These are phyloP conservation scores for Chlorella sp. DNA, from an alignment of 139 green algal genomes.

Conservation along the genomic window DNA sequence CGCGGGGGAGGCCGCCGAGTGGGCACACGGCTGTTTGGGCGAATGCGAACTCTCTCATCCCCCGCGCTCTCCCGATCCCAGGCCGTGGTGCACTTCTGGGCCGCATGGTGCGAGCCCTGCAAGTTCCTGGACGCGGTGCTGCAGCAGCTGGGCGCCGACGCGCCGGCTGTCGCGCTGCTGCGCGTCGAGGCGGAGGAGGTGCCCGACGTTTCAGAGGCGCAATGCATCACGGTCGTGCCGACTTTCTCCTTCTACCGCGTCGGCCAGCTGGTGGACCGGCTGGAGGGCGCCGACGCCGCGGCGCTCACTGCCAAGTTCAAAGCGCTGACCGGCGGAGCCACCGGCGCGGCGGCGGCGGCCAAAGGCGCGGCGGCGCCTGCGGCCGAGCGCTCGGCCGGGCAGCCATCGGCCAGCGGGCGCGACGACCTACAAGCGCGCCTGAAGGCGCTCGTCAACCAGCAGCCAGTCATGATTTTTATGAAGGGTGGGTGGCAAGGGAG, in stretches of 20 bases:
- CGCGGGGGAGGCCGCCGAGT: too few relatives aligned
- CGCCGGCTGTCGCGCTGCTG: constrained; percentile 3
- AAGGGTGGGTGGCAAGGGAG: too few relatives aligned
- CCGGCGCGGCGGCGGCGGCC: constrained; percentile 30
- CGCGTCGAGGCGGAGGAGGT: constrained; percentile 86
- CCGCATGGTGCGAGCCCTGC: constrained; percentile 84
- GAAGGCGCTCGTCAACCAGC: constrained; percentile 54
- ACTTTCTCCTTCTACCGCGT: constrained; percentile 71
- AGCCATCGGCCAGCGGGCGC: not conserved
- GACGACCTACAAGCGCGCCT: constrained; percentile 48
- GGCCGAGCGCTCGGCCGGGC: not conserved
- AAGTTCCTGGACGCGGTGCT: constrained; percentile 74
- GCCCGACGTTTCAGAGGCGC: constrained; percentile 69
- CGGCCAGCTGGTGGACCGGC: constrained; percentile 52
- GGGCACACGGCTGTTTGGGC: too few relatives aligned
- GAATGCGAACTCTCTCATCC: too few relatives aligned
- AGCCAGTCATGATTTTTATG: constrained; percentile 86
- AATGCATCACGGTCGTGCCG: constrained; percentile 74
- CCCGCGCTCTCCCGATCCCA: constrained; percentile 36
- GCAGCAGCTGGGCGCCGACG: constrained; percentile 54
- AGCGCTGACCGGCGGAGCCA: constrained; percentile 26
- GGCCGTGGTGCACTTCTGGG: constrained; percentile 79
- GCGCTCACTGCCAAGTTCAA: constrained; percentile 58
- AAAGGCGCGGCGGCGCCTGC: constrained; percentile 17
- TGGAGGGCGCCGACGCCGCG: constrained; percentile 82